Evolutionary conservation across 2,329 filamentous ascomycete genomes (phyloP), one percentile per base, ranked within the genome.

Genomic region (Fusarium pseudograminearum): DNA sequence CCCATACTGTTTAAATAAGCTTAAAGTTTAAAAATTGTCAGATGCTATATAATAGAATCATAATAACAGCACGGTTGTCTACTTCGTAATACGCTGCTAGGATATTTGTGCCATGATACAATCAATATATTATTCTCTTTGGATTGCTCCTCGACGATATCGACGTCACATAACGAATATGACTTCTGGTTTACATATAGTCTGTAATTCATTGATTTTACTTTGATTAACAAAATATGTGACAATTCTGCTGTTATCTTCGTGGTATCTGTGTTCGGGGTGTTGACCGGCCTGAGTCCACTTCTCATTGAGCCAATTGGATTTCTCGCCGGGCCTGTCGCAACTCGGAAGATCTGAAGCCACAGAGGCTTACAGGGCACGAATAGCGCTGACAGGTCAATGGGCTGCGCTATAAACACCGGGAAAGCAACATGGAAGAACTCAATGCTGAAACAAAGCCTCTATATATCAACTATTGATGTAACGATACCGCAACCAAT

Each of bases 221-320:
- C 22, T 42, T 42, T 1, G 3, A 18, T 8, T 16, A 6, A 14
- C 42, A 14, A n/a, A n/a, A 12, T 14, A n/a, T 16, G 4, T 11
- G 5, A 7, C 30, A 15, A 6, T 20, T 20, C 4, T 14, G 10
- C n/a, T 28, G 24, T 30, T 4, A 7, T 28, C 7, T 18, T 45
- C 7, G 15, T 45, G 26, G 8, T 9, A 10, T n/a, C 9, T 30
- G 7, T 30, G 44, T 10, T 65, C 62, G 62, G 53, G 28, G 30
- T 60, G 7, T 24, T 60, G 26, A 1, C 61, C 62, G 62, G 30
- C 3, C 14, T 3, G 9, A n/a, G 15, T 1, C 44, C 28, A 15
- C 22, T 30, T 15, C 4, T 3, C 6, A 2, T 5, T n/a, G 5
- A 7, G 1, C 62, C 62, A 65, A 48, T 65, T 18, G 62, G 62